Evolutionary conservation across 495 filamentous ascomycete genomes (phyloP), one percentile per base, ranked within the genome.

Genomic region (Hyaloscypha bicolor): DNA sequence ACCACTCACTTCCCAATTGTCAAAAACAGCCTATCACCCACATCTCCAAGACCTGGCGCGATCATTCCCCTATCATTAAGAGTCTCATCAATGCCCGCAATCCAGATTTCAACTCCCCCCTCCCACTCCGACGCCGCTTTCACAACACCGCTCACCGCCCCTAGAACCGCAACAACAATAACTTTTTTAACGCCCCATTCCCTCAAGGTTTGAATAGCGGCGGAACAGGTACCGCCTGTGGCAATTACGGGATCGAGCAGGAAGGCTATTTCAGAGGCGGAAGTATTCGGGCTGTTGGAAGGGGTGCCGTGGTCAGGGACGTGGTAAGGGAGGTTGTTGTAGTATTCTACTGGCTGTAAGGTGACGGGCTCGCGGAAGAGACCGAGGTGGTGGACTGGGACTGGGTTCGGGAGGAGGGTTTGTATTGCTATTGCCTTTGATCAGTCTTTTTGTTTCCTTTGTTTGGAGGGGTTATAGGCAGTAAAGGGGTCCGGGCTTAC

Each of bases 301-400:
- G 77, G 73, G 2, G 86, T 76, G 59, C 76, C 72, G 64, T 73
- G 33, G 70, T 76, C 9, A 68, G 77, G 35, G 76, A 62, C 22
- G 73, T 93, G 87, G 77, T 92, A 91, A 42, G 94, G 94, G 22
- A 98, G 91, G 78, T 98, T 98, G 81, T 92, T 98, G 83, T 98
- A 98, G 85, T 98, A 98, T 80, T 98, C 94, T 57, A 98, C 94
- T 0, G 94, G 93, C 60, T 90, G 86, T 32, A 97, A 88, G 42
- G 91, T 91, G 66, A 86, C 84, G 35, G 89, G 90, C 73, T 97
- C 94, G 72, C 94, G 91, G 81, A 91, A 98, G 67, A 98, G 88
- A 55, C 94, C 94, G 29, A 98, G 88, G 77, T 98, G 94, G 79
- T 98, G 92, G 69, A 98, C 86, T 19, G 94, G 90, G 39, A 92